Conservation (phyloP, 495 filamentous ascomycete species). For the Penicillium ucsense region DNA sequence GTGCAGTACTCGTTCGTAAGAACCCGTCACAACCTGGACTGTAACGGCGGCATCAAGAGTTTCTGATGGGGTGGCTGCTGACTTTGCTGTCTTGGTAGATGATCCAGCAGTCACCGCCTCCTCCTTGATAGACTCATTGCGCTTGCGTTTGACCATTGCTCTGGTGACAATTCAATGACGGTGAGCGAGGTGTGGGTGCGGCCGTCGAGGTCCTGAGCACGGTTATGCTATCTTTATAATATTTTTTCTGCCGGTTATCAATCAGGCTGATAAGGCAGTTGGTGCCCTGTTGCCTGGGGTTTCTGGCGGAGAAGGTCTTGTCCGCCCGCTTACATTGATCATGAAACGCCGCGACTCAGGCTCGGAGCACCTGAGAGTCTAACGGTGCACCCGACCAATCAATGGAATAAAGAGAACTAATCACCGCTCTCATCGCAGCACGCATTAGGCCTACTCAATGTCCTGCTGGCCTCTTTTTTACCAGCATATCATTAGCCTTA, state of each 20-base stretch:
- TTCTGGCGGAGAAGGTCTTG: too few relatives aligned
- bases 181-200: background rate
- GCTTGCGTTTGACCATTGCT: slow-evolving; percentile 70
- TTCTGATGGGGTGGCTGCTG: slow-evolving; percentile 16
- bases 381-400: too few relatives aligned
- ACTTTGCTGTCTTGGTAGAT: slow-evolving; percentile 28
- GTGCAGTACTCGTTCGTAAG: slow-evolving; percentile 90
- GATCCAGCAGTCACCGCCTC: slow-evolving; percentile 13
- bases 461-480: too few relatives aligned
- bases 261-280: slow-evolving; percentile 8
- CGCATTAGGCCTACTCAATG: too few relatives aligned
- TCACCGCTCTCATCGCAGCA: too few relatives aligned
- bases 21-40: slow-evolving; percentile 84
- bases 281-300: background rate
- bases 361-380: too few relatives aligned
- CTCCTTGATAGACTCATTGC: slow-evolving; percentile 36
- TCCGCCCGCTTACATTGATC: too few relatives aligned
- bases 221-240: background rate
- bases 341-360: too few relatives aligned
- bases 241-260: slow-evolving; percentile 19
- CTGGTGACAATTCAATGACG: background rate
- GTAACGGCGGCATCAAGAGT: slow-evolving; percentile 36
- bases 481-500: too few relatives aligned
- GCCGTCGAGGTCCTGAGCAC: too few relatives aligned
- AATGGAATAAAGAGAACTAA: too few relatives aligned